phyloP scores from a whole-genome alignment of 1,284 basidiomycete genomes.

The Omphalotus olearius region DNA sequence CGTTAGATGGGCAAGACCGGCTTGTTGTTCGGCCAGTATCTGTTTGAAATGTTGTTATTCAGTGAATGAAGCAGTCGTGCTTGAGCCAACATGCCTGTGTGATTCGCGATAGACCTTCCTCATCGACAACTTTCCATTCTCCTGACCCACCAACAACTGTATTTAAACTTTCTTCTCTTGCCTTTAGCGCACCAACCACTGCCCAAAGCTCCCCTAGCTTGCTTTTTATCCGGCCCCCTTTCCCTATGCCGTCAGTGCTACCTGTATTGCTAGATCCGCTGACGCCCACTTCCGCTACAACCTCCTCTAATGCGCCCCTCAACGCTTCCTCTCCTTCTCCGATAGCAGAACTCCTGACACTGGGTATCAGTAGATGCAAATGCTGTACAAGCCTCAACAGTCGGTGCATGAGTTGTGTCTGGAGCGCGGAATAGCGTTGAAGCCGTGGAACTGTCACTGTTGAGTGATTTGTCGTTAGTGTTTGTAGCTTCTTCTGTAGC shows the following conservation, averaged over 20 bases:
- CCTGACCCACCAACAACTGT: conserved; percentile 36
- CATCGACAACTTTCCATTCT: conserved; percentile 84
- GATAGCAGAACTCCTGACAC: conserved; percentile 72
- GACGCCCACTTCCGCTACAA: conserved; percentile 31
- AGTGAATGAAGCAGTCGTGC: conserved; percentile 7
- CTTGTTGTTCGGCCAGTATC: conserved; percentile 79
- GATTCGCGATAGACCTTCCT: conserved; percentile 75
- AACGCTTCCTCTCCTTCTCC: conserved; percentile 80
- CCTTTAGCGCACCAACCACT: conserved; percentile 73
- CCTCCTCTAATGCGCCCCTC: conserved; percentile 63
- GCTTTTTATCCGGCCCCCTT: conserved; percentile 64
- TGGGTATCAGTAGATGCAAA: conserved; percentile 76
- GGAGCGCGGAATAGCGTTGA: conserved; percentile 58
- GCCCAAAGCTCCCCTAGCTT: conserved; percentile 87
- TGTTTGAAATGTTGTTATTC: conserved; percentile 26
- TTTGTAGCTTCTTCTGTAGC: conserved; percentile 59
- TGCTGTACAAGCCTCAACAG: conserved; percentile 73
- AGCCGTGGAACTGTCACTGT: conserved; percentile 70
- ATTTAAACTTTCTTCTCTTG: conserved; percentile 50
- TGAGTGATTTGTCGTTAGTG: conserved; percentile 63
- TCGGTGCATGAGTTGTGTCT: conserved; percentile 73
- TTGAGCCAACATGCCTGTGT: conserved; percentile 43
- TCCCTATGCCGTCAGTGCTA: conserved; percentile 47
- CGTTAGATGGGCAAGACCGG: conserved; percentile 75
- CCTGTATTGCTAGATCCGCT: conserved; percentile 38